Conservation (phyloP, 352 stramenopile genomes). For the Hyaloperonospora brassicae region DNA sequence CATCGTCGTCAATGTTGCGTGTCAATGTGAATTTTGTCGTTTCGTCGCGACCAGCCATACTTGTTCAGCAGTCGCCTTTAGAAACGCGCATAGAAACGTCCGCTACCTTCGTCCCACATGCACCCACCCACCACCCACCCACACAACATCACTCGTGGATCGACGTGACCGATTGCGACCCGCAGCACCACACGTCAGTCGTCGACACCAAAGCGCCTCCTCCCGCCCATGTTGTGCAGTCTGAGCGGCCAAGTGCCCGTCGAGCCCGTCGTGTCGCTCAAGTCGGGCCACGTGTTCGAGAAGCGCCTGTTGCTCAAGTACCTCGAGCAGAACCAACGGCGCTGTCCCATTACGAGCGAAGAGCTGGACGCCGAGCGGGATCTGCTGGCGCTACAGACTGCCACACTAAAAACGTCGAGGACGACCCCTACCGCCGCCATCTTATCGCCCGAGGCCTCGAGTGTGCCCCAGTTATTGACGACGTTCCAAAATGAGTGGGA, state of each 20-base stretch:
- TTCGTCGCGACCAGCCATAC: too few species aligned
- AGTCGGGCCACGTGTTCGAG: conserved; percentile 85
- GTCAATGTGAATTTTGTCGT: too few species aligned
- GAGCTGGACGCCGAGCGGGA: conserved; percentile 54
- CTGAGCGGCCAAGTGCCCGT: conserved; percentile 75
- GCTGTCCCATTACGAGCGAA: conserved; percentile 65
- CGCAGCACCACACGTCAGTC: conserved; percentile 5
- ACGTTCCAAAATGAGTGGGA: conserved; percentile 92
- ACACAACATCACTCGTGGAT: too few species aligned
- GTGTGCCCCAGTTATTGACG: conserved; percentile 56
- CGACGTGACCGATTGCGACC: too few species aligned
- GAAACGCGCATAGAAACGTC: too few species aligned
- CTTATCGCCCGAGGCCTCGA: conserved; percentile 37
- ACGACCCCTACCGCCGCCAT: conserved; percentile 1
- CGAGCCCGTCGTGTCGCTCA: conserved; percentile 77
- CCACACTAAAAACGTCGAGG: conserved; percentile 8
- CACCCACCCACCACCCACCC: too few species aligned
- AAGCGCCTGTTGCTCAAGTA: conserved; percentile 81
- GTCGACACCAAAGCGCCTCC: conserved; percentile 7
- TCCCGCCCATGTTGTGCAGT: conserved; percentile 54
- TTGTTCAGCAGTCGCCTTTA: too few species aligned
- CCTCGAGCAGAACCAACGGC: conserved; percentile 54
- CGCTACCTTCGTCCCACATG: too few species aligned
- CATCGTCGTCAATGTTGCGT: too few species aligned
- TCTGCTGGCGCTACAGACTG: conserved; percentile 50